phyloP scores from a whole-genome alignment of 2,329 filamentous ascomycete species.

The Pseudopyricularia javanii region DNA sequence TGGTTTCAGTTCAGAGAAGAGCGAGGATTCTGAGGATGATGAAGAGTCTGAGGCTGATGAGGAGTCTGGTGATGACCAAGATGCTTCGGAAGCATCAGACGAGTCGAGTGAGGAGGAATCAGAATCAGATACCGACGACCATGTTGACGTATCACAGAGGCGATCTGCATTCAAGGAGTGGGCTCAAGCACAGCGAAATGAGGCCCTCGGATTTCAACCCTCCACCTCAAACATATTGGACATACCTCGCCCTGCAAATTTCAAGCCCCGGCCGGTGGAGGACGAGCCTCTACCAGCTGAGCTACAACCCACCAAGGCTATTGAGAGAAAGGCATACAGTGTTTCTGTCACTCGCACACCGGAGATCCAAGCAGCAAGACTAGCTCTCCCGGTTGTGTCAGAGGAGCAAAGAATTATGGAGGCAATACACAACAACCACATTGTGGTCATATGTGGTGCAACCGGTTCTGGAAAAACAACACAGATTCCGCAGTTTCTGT shows the following conservation, averaged over 20 bases:
- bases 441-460: conserved; percentile 84
- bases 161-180: conserved; percentile 79
- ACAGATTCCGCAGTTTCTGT: conserved; percentile 91
- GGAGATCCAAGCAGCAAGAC: conserved; percentile 65
- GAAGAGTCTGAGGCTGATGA: conserved; percentile 10
- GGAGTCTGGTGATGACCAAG: conserved; percentile 17
- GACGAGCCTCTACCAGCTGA: conserved; percentile 59
- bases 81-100: conserved; percentile 12
- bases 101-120: conserved; percentile 11
- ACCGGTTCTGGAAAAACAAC: conserved; percentile 98
- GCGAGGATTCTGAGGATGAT: conserved; percentile 11
- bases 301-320: conserved; percentile 46
- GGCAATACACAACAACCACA: conserved; percentile 81
- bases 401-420: conserved; percentile 99
- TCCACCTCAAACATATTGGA: conserved; percentile 26
- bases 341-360: conserved; percentile 58
- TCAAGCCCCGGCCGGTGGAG: conserved; percentile 55
- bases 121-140: conserved; percentile 15
- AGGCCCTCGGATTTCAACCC: conserved; percentile 57
- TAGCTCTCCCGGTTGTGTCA: conserved; percentile 78
- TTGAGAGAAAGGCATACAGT: conserved; percentile 60
- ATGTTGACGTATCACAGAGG: conserved; percentile 15
- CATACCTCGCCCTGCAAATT: conserved; percentile 47
- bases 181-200: conserved; percentile 55
- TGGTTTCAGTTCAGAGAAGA: conserved; percentile 41